These are phyloP conservation scores for Carex kokanica DNA, from an alignment of 176 grass and related monocot genomes.

Conservation along the genomic window DNA sequence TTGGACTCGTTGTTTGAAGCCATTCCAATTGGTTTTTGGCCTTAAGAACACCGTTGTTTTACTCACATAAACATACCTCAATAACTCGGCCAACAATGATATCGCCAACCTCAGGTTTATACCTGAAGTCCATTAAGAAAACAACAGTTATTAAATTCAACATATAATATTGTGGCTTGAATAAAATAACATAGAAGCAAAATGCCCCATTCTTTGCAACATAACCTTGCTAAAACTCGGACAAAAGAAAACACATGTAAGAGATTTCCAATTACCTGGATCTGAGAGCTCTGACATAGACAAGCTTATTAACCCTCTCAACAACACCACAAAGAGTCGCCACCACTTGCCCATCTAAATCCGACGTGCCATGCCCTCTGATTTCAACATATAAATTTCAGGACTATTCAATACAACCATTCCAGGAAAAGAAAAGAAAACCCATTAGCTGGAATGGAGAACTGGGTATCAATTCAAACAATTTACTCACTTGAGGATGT, in stretches of 20 bases:
- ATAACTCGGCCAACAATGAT: conserved; percentile 97
- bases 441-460: background rate
- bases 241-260: background rate
- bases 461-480: background rate
- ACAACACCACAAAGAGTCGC: conserved; percentile 85
- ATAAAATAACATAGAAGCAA: background rate
- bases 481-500: conserved; percentile 73
- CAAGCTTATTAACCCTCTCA: conserved; percentile 92
- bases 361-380: conserved; percentile 84
- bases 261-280: conserved; percentile 48
- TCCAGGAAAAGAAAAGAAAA: background rate
- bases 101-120: conserved; percentile 97
- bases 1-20: too few relatives aligned
- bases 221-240: background rate
- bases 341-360: conserved; percentile 73
- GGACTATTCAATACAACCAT: background rate
- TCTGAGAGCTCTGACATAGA: conserved; percentile 70
- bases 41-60: too few relatives aligned
- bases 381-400: background rate
- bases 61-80: conserved; percentile 41
- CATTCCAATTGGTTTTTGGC: too few relatives aligned
- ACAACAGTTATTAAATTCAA: background rate
- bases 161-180: background rate
- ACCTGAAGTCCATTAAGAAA: conserved; percentile 36
- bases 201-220: background rate